Base-by-base conservation (phyloP, 495 filamentous ascomycete genomes). In the Poronia punctata region DNA sequence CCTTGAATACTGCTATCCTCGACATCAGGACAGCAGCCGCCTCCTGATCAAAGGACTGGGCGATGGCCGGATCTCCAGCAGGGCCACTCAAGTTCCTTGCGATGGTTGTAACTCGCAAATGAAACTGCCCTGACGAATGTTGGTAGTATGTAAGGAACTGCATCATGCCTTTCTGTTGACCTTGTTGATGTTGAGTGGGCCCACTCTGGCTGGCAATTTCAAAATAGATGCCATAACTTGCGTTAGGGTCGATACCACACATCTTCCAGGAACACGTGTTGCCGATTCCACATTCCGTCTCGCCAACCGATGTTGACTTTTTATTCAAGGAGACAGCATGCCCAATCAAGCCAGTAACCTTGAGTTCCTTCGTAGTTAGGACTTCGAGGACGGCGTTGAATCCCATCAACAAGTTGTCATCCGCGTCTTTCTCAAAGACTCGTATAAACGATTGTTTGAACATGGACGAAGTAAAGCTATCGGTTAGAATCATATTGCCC, bases 221-320 rank as follows among this genome's bases (percentile, higher is more conserved):
- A 49, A 95, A 99, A 69, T 97, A 99, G 45, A 97, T 74, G 36
- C 88, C 93, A 49, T 96, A 96, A 52, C 88, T 95, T 19, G 92
- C 80, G 35, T 79, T 81, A 20, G 93, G 93, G 52, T 95, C 88
- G 46, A 99, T 95, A 43, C 86, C 87, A 54, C 92, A 97, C 88
- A 99, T 96, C 67, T 97, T 99, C 93, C 93, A 99, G 2, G 88
- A 90, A 65, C 93, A 97, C 5, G 93, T 99, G 56, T 97, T 97
- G 55, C 93, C 93, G 52, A 97, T 96, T 50, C 93, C 93, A 61
- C 88, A 93, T 59, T 99, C 93, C 0, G 92, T 97, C 67, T 99
- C 93, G 30, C 93, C 93, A 19, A 99, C 93, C 5, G 87, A 94
- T 7, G 83, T 81, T 2, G 92, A 96, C 58, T 99, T 99, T 71